phyloP scores from a whole-genome alignment of 257 asterid species.

The Ilex aquifolium region DNA sequence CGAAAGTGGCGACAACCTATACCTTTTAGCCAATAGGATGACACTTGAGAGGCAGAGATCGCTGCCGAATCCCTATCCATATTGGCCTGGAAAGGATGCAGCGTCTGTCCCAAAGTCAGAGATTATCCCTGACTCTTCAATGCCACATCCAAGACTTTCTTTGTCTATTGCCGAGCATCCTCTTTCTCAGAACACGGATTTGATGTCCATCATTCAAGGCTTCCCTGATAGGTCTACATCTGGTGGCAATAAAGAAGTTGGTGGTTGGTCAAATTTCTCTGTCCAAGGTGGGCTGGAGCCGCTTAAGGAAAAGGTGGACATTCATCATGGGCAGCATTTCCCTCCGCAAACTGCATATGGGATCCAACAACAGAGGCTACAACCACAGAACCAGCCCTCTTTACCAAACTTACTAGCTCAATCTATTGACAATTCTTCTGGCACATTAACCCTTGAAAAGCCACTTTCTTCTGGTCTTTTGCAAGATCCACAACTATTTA shows the following conservation, averaged over 20 bases:
- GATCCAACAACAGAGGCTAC: constrained; percentile 62
- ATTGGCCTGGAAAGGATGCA: constrained; percentile 41
- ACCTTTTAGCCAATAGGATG: constrained; percentile 56
- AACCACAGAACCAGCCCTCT: constrained; percentile 42
- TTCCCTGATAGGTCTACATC: constrained; percentile 45
- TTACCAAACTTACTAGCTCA: constrained; percentile 41
- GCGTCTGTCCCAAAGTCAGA: constrained; percentile 32
- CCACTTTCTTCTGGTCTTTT: constrained; percentile 46
- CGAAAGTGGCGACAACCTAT: constrained; percentile 48
- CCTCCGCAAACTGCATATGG: constrained; percentile 64
- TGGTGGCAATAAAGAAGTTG: constrained; percentile 36
- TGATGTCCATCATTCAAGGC: constrained; percentile 54
- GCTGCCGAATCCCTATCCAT: constrained; percentile 45
- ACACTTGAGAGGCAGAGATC: constrained; percentile 83
- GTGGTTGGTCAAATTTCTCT: constrained; percentile 73
- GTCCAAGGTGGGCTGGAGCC: constrained; percentile 56
- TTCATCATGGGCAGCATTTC: constrained; percentile 49
- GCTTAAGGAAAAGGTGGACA: constrained; percentile 62
- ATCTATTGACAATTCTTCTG: constrained; percentile 48
- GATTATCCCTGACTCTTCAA: constrained; percentile 38
- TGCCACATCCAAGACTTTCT: constrained; percentile 40
- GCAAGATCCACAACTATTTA: constrained; percentile 77
- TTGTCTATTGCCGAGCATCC: constrained; percentile 49
- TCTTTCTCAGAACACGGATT: constrained; percentile 56
- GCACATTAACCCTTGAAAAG: constrained; percentile 48